These are phyloP conservation scores for Bromus sterilis DNA, from an alignment of 176 grass and related monocot species.

Conservation along the genomic window DNA sequence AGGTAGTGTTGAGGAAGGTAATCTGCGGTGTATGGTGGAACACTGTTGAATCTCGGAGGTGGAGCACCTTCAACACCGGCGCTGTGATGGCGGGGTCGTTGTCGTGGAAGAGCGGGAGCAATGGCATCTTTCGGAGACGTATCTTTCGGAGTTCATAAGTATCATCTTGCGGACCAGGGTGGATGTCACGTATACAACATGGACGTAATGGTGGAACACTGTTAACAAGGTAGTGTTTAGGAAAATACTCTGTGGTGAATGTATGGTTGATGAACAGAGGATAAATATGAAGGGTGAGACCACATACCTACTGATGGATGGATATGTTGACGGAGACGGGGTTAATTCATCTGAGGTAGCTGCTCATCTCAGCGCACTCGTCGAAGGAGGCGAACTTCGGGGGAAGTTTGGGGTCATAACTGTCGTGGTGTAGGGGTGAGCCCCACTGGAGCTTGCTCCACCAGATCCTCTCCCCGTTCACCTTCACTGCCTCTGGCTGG, in stretches of 20 bases:
- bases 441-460: neutral
- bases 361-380: neutral
- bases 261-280: neutral
- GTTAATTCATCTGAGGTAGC: constrained; percentile 17
- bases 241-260: neutral
- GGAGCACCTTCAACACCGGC: neutral
- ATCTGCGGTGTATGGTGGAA: neutral
- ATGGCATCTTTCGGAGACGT: neutral
- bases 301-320: neutral
- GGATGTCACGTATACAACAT: too few relatives aligned
- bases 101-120: neutral
- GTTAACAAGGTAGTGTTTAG: neutral
- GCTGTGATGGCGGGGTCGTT: neutral
- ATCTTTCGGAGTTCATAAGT: neutral
- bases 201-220: neutral
- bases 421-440: accelerated
- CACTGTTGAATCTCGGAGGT: neutral
- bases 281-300: neutral
- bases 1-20: neutral
- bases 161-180: too few relatives aligned
- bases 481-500: neutral
- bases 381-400: neutral
- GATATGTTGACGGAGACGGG: too few relatives aligned
- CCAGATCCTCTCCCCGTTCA: neutral
- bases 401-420: neutral